Base-by-base conservation (phyloP, 1,284 basidiomycete species). In the Leccinum subrobustum region DNA sequence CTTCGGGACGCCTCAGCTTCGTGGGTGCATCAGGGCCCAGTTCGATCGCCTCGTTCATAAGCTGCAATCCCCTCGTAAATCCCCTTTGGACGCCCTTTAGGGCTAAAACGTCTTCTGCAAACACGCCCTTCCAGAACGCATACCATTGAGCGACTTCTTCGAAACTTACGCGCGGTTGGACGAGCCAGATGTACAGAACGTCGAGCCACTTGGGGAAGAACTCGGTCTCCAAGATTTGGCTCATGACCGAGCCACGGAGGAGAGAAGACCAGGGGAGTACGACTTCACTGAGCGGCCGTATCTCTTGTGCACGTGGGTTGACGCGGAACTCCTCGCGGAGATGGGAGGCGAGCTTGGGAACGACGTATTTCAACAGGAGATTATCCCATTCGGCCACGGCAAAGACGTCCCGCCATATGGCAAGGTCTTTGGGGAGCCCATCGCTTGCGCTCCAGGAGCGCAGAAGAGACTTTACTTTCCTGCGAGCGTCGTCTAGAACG, bases 141-240 rank as follows among this genome's bases (percentile, higher is more conserved):
- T 88, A 96, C 96, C 97, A 98, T 63, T 89, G 84, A 1, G 91
- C 92, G 4, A 99, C 92, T 74, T 99, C 94, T 66, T 90, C 92
- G 67, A 92, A 88, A 74, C 88, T 94, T 67, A 89, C 89, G 29
- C 78, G 82, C 0, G 93, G 89, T 72, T 94, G 91, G 11, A 89
- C 81, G 57, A 99, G 87, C 97, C 96, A 98, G 47, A 92, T 76
- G 69, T 95, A 89, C 39, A 99, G 78, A n/a, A 92, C 86, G 50
- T 93, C 87, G 55, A 99, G 81, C 95, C 95, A 99, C 71, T 96
- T 95, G 2, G 93, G 92, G 83, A 98, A 97, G 79, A 99, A 96
- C 69, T 95, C 94, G 7, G 83, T 82, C 72, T 96, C 92, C 64
- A 98, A 77, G 6, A 98, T 76, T 68, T 94, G 91, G 2, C 87